Evolutionary conservation across 140 eudicot genomes (phyloP), one percentile per base, ranked within the genome.

Genomic region (Stevia rebaudiana): DNA sequence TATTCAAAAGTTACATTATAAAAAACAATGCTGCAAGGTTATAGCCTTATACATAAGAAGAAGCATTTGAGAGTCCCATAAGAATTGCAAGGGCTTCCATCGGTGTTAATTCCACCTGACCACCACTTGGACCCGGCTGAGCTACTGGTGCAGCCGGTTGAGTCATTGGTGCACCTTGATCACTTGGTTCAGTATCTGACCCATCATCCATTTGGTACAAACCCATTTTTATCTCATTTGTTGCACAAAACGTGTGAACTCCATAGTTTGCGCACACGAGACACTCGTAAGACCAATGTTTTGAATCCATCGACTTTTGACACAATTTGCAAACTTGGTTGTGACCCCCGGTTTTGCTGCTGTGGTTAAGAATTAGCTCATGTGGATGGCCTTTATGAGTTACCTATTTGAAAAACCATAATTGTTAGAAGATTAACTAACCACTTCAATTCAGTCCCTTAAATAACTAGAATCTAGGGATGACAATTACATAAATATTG

Each of bases 211-310:
- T 52, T 44, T 74, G 84, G 41, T 75, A 80, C 71, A 78, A 49
- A 25, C 86, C 90, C 49, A 80, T 80, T 51, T 76, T 80, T 67
- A 86, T 82, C 71, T 66, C 85, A 4, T 39, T 52, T 16, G 85
- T 83, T 18, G 80, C 90, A 30, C 95, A 86, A 30, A 59, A 74
- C 0, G 90, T 83, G 72, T 86, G 90, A 44, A 74, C 78, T 8
- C 82, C 71, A 47, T 78, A 83, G 31, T 80, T 77, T 56, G 83
- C 69, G n/a, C 66, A 69, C 28, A 68, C 59, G 1, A 24, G 16
- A 81, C 95, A 86, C 33, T 16, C 51, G 49, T 80, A 86, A 0
- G 71, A 77, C 89, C 89, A 86, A 11, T 75, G 60, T 72, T 61
- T 78, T 1, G 72, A 35, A 19, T 61, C 76, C 76, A 86, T 22